phyloP scores from a whole-genome alignment of 179 eudicot genomes.

The Carnegiea gigantea region DNA sequence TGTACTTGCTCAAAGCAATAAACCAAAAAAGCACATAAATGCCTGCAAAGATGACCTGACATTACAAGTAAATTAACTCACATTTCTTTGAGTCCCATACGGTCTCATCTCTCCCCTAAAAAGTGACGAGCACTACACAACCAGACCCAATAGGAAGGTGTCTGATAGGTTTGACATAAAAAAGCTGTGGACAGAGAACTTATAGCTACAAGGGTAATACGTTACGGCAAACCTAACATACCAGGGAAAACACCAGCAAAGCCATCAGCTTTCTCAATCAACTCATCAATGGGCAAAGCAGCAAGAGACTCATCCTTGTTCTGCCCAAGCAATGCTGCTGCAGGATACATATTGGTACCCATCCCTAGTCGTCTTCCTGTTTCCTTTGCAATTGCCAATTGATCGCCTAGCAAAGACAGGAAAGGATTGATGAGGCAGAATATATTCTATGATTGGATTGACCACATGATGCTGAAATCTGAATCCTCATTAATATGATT shows the following conservation, averaged over 20 bases:
- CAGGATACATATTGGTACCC: slow-evolving; percentile 96
- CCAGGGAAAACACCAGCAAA: slow-evolving; percentile 96
- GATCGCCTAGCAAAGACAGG: slow-evolving; percentile 53
- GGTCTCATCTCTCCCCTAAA: not conserved
- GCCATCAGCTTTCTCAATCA: slow-evolving; percentile 90
- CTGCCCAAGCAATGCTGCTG: slow-evolving; percentile 75
- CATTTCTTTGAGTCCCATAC: not conserved
- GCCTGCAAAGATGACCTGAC: not conserved
- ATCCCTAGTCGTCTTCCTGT: slow-evolving; percentile 87
- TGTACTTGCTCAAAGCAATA: not conserved
- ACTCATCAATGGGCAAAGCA: slow-evolving; percentile 75
- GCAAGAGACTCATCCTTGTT: slow-evolving; percentile 72
- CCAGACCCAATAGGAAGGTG: not conserved
- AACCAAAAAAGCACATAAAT: not conserved
- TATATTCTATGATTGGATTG: not conserved
- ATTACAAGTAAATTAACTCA: not conserved
- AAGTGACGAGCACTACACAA: not conserved
- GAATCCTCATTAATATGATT: not conserved
- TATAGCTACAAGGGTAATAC: not conserved
- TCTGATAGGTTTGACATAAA: too few species aligned
- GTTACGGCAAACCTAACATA: slow-evolving; percentile 22
- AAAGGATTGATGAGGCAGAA: not conserved
- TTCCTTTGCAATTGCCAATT: slow-evolving; percentile 85
- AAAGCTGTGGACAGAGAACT: too few species aligned
- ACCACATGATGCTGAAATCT: not conserved